phyloP scores from a whole-genome alignment of 2,329 filamentous ascomycete genomes.

The Apiospora rasikravindrae region DNA sequence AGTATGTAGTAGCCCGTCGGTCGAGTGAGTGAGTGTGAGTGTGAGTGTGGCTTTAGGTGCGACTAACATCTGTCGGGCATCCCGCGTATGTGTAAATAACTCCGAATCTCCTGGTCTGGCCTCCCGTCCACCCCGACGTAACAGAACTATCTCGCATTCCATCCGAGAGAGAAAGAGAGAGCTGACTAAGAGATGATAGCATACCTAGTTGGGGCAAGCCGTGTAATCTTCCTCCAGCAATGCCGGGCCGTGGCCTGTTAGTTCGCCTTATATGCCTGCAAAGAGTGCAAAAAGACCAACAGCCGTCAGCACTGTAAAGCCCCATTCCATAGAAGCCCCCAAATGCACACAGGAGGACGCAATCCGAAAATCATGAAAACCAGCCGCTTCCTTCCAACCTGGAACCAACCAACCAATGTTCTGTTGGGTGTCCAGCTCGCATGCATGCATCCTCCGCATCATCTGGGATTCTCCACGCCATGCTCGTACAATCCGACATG shows the following conservation, averaged over 20 bases:
- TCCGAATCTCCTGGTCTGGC: background rate
- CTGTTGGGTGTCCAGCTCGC: background rate
- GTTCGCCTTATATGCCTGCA: background rate
- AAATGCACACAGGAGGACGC: background rate
- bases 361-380: background rate
- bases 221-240: background rate
- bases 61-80: background rate
- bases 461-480: background rate
- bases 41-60: background rate
- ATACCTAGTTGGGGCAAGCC: background rate
- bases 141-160: background rate
- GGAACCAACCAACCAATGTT: background rate
- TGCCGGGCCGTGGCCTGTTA: background rate
- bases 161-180: background rate
- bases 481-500: background rate
- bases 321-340: background rate
- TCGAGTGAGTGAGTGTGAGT: background rate
- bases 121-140: background rate
- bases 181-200: background rate
- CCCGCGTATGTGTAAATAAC: background rate
- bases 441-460: background rate
- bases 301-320: background rate
- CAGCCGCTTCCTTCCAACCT: background rate
- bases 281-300: background rate
- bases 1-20: background rate